Evolutionary conservation across 768 basidiomycete species (phyloP).

Genomic region (Nevesoporus exiguus): DNA sequence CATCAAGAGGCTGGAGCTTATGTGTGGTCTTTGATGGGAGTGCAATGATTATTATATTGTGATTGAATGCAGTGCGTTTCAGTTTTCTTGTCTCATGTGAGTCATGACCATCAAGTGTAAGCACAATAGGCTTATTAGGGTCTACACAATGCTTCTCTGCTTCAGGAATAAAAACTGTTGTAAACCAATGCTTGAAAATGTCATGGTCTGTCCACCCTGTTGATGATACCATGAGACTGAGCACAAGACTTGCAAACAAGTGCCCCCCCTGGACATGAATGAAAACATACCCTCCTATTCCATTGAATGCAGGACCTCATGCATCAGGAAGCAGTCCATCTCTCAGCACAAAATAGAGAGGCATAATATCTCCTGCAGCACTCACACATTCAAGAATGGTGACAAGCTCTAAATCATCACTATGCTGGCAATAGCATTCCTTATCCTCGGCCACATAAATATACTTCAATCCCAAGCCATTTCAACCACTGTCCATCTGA

Average conservation of each 20-base stretch:
- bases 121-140: not conserved
- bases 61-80: not conserved
- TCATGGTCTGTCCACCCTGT: not conserved
- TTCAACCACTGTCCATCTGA: not conserved
- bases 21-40: not conserved
- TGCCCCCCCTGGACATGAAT: not conserved
- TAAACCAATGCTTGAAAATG: not conserved
- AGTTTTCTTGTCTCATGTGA: not conserved
- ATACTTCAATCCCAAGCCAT: not conserved
- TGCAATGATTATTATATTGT: not conserved
- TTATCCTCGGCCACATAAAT: not conserved
- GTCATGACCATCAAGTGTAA: not conserved
- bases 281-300: not conserved
- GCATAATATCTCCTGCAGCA: not conserved
- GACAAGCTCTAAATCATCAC: not conserved
- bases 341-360: not conserved
- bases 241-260: not conserved
- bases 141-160: not conserved
- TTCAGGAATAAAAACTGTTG: not conserved
- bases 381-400: not conserved
- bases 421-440: not conserved
- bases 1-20: not conserved
- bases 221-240: not conserved
- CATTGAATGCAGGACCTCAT: not conserved
- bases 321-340: not conserved